These are phyloP conservation scores for Agastache rugosa DNA, from an alignment of 257 asterid species.

Conservation along the genomic window DNA sequence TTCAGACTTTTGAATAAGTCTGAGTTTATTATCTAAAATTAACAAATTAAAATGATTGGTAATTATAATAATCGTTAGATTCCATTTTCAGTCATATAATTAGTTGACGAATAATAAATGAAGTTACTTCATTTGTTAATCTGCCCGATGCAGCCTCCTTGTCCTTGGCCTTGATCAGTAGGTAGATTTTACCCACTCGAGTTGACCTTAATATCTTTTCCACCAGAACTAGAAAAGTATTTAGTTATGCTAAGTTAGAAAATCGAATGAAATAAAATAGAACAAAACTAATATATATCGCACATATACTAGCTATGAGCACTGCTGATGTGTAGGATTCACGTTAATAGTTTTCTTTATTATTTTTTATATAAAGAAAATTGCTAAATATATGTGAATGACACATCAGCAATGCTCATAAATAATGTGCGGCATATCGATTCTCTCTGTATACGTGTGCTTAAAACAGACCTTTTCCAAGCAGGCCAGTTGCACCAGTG, in stretches of 20 bases:
- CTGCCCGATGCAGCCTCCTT: slow-evolving; percentile 49
- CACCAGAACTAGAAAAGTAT: slow-evolving; percentile 42
- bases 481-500: slow-evolving; percentile 77
- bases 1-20: slow-evolving; percentile 47
- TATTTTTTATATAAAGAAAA: too few species aligned
- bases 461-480: slow-evolving; percentile 62
- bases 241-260: not conserved
- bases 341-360: too few species aligned
- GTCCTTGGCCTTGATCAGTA: slow-evolving; percentile 54
- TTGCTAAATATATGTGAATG: too few species aligned
- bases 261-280: not conserved
- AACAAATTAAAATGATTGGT: too few species aligned
- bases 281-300: too few species aligned
- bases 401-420: too few species aligned
- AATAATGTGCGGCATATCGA: too few species aligned
- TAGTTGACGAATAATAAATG: not conserved
- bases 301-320: too few species aligned
- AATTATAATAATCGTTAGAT: too few species aligned
- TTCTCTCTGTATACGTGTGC: too few species aligned
- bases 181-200: slow-evolving; percentile 49
- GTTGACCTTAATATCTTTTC: slow-evolving; percentile 60
- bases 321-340: too few species aligned
- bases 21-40: slow-evolving; percentile 45
- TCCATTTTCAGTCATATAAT: too few species aligned
- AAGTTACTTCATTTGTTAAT: slow-evolving; percentile 42